Conservation (phyloP, 768 basidiomycete genomes). For the Termitomyces sp. region DNA sequence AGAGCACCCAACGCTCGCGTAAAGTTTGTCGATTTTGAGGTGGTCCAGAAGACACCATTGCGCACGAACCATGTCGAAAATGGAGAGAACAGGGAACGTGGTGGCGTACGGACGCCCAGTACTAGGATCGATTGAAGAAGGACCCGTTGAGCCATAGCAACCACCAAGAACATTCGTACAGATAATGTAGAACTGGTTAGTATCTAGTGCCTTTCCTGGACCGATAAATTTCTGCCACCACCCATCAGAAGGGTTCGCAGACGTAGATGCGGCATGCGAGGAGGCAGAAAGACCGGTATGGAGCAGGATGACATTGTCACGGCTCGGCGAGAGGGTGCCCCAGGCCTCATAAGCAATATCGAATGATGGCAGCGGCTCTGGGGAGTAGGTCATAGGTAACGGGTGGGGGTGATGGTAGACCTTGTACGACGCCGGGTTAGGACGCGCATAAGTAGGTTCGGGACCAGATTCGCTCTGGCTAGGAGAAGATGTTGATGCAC, state of each 20-base stretch:
- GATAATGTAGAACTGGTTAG: slow-evolving; percentile 85
- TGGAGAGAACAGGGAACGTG: slow-evolving; percentile 83
- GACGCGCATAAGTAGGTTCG: slow-evolving; percentile 80
- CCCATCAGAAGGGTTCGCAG: slow-evolving; percentile 72
- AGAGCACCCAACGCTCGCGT: slow-evolving; percentile 90
- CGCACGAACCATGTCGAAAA: slow-evolving; percentile 97
- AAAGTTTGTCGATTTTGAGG: slow-evolving; percentile 78
- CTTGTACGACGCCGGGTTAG: slow-evolving; percentile 70
- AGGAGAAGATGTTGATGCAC: slow-evolving; percentile 17
- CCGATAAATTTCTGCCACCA: slow-evolving; percentile 99
- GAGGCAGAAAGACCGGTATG: slow-evolving; percentile 97
- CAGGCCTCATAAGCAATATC: slow-evolving; percentile 98
- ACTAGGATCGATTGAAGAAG: slow-evolving; percentile 73
- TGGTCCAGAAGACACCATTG: slow-evolving; percentile 86
- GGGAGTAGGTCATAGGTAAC: slow-evolving; percentile 57
- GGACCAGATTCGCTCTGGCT: slow-evolving; percentile 52
- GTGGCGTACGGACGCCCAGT: slow-evolving; percentile 81
- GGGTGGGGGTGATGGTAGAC: slow-evolving; percentile 60
- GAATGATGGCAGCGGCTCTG: slow-evolving; percentile 57
- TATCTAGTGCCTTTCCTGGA: slow-evolving; percentile 91
- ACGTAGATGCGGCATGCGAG: slow-evolving; percentile 87
- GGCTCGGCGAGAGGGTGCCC: slow-evolving; percentile 77
- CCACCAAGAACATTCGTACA: slow-evolving; percentile 97
- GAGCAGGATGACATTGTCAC: slow-evolving; percentile 89
- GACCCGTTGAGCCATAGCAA: slow-evolving; percentile 97